These are phyloP conservation scores for Ceratobasidium sp. DNA, from an alignment of 1,284 basidiomycete genomes.

Conservation along the genomic window DNA sequence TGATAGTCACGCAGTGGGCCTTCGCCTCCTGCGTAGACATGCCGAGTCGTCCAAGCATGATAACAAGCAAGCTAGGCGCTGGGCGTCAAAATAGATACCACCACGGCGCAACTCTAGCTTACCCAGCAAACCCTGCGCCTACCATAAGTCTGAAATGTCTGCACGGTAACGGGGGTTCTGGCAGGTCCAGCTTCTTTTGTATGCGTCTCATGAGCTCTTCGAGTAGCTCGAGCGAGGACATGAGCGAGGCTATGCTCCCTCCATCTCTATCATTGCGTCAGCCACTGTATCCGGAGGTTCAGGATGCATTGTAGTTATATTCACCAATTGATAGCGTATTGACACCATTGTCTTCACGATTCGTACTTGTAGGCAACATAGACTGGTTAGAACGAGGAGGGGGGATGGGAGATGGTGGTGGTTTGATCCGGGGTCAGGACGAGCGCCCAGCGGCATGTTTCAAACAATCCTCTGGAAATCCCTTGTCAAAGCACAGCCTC, in stretches of 20 bases:
- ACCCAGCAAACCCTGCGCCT: constrained; percentile 6
- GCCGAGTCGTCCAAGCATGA: constrained; percentile 6
- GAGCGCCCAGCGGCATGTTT: too few species aligned
- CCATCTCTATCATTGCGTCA: not conserved
- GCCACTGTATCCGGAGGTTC: not conserved
- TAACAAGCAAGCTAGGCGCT: not conserved
- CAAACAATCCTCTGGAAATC: too few species aligned
- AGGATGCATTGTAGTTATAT: not conserved
- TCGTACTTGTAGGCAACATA: not conserved
- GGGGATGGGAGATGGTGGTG: too few species aligned
- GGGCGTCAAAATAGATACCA: not conserved
- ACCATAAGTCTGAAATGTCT: constrained; percentile 9
- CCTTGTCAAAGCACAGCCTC: too few species aligned
- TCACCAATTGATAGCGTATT: constrained; percentile 1
- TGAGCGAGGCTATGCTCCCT: not conserved
- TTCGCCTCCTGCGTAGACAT: not conserved
- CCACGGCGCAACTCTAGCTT: not conserved
- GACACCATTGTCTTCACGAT: not conserved
- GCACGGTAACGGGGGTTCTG: not conserved
- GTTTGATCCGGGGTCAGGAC: too few species aligned
- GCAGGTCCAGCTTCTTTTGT: not conserved
- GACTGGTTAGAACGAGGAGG: not conserved
- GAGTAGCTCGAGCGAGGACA: not conserved
- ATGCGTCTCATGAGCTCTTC: not conserved
- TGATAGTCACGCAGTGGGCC: not conserved